Base-by-base conservation (phyloP, 1,284 basidiomycete genomes). In the Ustilago trichophora region DNA sequence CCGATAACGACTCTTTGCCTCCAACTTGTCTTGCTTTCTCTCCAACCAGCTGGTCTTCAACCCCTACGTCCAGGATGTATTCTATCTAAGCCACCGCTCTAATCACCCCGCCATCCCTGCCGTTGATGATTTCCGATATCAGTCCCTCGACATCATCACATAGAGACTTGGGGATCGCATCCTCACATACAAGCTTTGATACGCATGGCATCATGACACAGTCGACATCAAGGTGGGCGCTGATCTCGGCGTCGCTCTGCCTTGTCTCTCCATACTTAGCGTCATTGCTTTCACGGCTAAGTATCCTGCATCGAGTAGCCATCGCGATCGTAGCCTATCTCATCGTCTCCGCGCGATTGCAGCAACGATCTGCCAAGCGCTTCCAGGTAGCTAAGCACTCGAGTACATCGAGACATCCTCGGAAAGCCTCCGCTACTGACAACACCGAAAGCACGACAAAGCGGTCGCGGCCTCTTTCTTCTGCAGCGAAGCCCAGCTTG, bases 321-420 rank as follows among this genome's bases (percentile, higher is more conserved):
- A 18, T 34, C 12, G 41, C 44, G 10, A 13, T 40, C 9, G 9
- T 26, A 21, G 15, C 51, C 35, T 57, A 53, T 16, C 10, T 64
- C 0, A 37, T 35, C 5, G 45, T 57, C 1, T 64, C 54, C 7
- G 54, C 53, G 16, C 44, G 34, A 3, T 45, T 49, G 35, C 60
- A 64, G 21, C 54, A 44, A 3, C 48, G 24, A 18, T 57, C 60
- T 3, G 35, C 41, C 0, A 48, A 52, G 7, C 60, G 53, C 18
- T 64, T 64, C 29, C 36, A 40, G 2, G 35, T 52, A 1, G 25
- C 25, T 42, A 8, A 18, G 24, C 25, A 27, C 9, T n/a, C n/a
- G n/a, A n/a, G n/a, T n/a, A n/a, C n/a, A n/a, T n/a, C n/a, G n/a
- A n/a, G n/a, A n/a, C n/a, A n/a, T n/a, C n/a, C n/a, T n/a, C n/a